phyloP scores from a whole-genome alignment of 2,329 filamentous ascomycete genomes.

The Zymoseptoria pseudotritici region DNA sequence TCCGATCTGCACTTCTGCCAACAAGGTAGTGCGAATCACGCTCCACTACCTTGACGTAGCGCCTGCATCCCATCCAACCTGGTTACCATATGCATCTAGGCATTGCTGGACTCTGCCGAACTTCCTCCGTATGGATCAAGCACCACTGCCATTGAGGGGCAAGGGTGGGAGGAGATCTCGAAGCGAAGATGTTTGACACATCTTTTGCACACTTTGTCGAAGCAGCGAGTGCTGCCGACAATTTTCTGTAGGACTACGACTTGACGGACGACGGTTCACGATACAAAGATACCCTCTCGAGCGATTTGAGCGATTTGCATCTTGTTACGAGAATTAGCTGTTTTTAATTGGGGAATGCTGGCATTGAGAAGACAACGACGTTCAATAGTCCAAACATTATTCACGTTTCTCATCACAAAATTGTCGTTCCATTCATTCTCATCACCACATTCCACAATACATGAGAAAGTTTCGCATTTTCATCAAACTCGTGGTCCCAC shows the following conservation, averaged over 20 bases:
- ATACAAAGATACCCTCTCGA: background rate
- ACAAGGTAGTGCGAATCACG: background rate
- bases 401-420: background rate
- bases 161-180: background rate
- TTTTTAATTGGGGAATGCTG: background rate
- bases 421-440: background rate
- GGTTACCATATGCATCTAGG: background rate
- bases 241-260: background rate
- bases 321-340: background rate
- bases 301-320: background rate
- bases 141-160: background rate
- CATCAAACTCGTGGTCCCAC: background rate
- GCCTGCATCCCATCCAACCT: background rate
- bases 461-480: too few species aligned
- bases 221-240: background rate
- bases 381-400: background rate
- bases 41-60: background rate
- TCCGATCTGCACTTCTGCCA: background rate
- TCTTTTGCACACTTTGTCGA: background rate
- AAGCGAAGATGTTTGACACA: background rate
- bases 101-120: background rate
- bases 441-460: too few species aligned
- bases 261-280: background rate
- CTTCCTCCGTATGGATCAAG: background rate
- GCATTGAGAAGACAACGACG: too few species aligned